Evolutionary conservation across 1,284 basidiomycete species (phyloP).

Genomic region (Phylloporus sp.): DNA sequence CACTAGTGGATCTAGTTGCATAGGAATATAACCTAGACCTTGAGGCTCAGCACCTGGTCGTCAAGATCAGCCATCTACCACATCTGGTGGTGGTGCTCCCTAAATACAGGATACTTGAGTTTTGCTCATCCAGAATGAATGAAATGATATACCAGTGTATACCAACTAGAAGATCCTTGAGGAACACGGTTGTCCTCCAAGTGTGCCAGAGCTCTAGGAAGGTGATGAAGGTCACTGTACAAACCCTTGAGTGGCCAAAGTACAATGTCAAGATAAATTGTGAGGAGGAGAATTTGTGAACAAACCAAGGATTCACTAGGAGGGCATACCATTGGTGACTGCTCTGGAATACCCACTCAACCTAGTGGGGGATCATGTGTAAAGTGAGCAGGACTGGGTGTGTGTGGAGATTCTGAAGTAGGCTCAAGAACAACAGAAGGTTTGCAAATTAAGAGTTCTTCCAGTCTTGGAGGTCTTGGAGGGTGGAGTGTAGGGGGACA

Average conservation of each 20-base stretch:
- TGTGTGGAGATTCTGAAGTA: slow-evolving; percentile 8
- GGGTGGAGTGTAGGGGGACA: slow-evolving; percentile 15
- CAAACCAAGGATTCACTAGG: slow-evolving; percentile 33
- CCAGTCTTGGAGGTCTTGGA: slow-evolving; percentile 6
- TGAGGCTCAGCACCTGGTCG: slow-evolving; percentile 24
- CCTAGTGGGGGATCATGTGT: slow-evolving; percentile 22
- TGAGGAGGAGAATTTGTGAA: not conserved
- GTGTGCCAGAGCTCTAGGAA: slow-evolving; percentile 35
- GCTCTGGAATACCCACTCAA: slow-evolving; percentile 23
- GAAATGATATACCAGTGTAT: slow-evolving; percentile 29
- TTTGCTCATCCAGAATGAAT: not conserved
- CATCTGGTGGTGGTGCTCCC: slow-evolving; percentile 38
- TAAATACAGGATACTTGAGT: slow-evolving; percentile 18
- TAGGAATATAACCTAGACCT: slow-evolving; percentile 42
- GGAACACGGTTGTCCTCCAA: slow-evolving; percentile 24
- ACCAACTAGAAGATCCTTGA: slow-evolving; percentile 35
- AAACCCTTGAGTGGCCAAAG: slow-evolving; percentile 28
- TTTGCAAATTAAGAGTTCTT: slow-evolving; percentile 5
- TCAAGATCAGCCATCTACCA: slow-evolving; percentile 22
- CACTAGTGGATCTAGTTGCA: slow-evolving; percentile 34
- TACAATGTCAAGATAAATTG: slow-evolving; percentile 8
- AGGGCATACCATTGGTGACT: slow-evolving; percentile 33
- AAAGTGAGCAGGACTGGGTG: slow-evolving; percentile 16
- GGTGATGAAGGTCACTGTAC: slow-evolving; percentile 27
- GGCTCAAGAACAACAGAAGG: slow-evolving; percentile 23